phyloP scores from a whole-genome alignment of 2,329 filamentous ascomycete species.

The Colletotrichum salicis region DNA sequence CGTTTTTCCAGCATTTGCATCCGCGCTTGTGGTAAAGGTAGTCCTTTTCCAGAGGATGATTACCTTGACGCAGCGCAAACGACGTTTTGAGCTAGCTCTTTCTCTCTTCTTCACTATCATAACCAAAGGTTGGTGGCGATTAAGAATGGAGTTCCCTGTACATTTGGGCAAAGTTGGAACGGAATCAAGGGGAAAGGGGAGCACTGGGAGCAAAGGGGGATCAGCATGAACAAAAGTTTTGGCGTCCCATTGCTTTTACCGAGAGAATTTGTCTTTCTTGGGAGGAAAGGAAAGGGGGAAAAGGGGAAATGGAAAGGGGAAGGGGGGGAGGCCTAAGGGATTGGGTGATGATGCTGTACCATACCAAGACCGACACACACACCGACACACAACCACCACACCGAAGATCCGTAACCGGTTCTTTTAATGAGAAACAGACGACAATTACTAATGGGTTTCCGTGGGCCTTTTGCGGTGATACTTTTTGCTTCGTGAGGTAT shows the following conservation, averaged over 20 bases:
- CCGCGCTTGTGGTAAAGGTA: conserved; percentile 1
- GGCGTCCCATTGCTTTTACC: conserved; percentile 33
- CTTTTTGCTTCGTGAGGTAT: not conserved
- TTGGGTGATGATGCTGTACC: conserved; percentile 34
- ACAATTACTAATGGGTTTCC: conserved; percentile 25
- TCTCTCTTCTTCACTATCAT: conserved; percentile 3
- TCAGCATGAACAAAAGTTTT: conserved; percentile 34
- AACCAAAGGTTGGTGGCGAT: not conserved
- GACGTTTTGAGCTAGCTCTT: conserved; percentile 16
- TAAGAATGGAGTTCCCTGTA: conserved; percentile 20
- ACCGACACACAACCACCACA: conserved; percentile 14
- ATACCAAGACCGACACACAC: conserved; percentile 26
- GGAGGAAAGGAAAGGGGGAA: conserved; percentile 12
- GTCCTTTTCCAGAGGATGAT: not conserved
- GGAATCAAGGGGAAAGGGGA: conserved; percentile 11
- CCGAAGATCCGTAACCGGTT: conserved; percentile 29
- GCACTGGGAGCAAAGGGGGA: conserved; percentile 26
- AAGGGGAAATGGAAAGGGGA: not conserved
- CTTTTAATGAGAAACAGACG: conserved; percentile 34
- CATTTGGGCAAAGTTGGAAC: conserved; percentile 6
- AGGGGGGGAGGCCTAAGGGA: conserved; percentile 2
- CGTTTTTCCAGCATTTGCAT: conserved; percentile 34
- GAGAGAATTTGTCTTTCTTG: conserved; percentile 12
- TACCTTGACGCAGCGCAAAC: conserved; percentile 1
- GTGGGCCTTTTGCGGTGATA: not conserved